Percentiles rank a stretch among this genome's conserved stretches.
phyloP scores from a whole-genome alignment of 176 grass and related monocot species.

The Metroxylon sagu region DNA sequence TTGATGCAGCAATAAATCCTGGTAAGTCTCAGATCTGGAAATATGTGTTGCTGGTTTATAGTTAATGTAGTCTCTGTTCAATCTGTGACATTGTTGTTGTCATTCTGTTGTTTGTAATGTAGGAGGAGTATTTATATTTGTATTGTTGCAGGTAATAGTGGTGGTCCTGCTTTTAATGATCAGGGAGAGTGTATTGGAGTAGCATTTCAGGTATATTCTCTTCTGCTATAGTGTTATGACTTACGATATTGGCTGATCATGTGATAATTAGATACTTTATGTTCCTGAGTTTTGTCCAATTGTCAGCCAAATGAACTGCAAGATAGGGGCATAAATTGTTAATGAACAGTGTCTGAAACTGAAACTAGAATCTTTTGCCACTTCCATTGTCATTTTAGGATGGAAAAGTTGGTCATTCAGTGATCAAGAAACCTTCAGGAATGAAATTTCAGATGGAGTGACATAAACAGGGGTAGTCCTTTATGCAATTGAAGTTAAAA shows the following conservation, averaged over 20 bases:
- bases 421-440: too few species aligned
- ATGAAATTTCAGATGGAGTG: too few species aligned
- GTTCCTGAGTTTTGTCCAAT: not conserved
- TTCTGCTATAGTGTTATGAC: conserved; percentile 10
- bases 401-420: too few species aligned
- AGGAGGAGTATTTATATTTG: not conserved
- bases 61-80: not conserved
- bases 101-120: not conserved
- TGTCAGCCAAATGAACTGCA: too few species aligned
- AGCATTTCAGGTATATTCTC: conserved; percentile 86
- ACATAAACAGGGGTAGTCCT: too few species aligned
- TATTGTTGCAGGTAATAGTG: conserved; percentile 81
- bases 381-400: too few species aligned
- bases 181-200: conserved; percentile 96
- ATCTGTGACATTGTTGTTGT: conserved; percentile 14
- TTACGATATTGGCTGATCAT: conserved; percentile 5
- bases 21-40: conserved; percentile 18
- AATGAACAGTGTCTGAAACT: too few species aligned
- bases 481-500: too few species aligned
- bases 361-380: too few species aligned
- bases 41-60: too few species aligned
- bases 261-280: conserved; percentile 9
- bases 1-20: conserved; percentile 95
- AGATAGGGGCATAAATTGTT: too few species aligned
- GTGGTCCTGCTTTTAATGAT: conserved; percentile 96